These are phyloP conservation scores for Mortierella sp. DNA, from an alignment of 371 early-diverging fungal genomes.

Conservation along the genomic window DNA sequence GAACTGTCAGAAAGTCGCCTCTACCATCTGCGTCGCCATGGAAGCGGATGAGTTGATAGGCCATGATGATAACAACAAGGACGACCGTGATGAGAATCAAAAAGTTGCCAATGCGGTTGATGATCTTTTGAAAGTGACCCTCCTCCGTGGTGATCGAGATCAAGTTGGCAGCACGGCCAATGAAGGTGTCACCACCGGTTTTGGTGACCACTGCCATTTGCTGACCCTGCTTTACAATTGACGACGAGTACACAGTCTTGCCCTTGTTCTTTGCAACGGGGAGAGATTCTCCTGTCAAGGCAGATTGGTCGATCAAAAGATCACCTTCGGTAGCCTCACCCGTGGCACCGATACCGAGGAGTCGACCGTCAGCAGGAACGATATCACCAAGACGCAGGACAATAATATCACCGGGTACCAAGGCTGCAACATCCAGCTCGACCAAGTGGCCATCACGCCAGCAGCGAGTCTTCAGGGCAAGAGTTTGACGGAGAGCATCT, in stretches of 20 bases:
- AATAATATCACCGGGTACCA: constrained; percentile 92
- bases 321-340: constrained; percentile 81
- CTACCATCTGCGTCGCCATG: constrained; percentile 16
- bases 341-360: constrained; percentile 86
- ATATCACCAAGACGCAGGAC: constrained; percentile 93
- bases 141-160: constrained; percentile 85
- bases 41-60: constrained; percentile 70
- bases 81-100: constrained; percentile 83
- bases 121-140: constrained; percentile 91
- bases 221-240: constrained; percentile 87
- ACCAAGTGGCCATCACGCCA: constrained; percentile 84
- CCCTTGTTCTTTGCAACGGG: constrained; percentile 86
- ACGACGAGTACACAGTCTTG: constrained; percentile 85
- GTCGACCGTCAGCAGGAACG: constrained; percentile 90
- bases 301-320: constrained; percentile 93
- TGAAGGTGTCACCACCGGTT: constrained; percentile 87
- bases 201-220: constrained; percentile 86
- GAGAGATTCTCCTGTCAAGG: constrained; percentile 94
- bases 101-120: constrained; percentile 93
- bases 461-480: constrained; percentile 78
- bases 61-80: constrained; percentile 85
- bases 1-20: constrained; percentile 65
- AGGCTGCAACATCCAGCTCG: constrained; percentile 81
- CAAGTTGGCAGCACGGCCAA: constrained; percentile 90
- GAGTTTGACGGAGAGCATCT: constrained; percentile 83